Base-by-base conservation (phyloP, 1,284 basidiomycete species). In the Malassezia cuniculi region DNA sequence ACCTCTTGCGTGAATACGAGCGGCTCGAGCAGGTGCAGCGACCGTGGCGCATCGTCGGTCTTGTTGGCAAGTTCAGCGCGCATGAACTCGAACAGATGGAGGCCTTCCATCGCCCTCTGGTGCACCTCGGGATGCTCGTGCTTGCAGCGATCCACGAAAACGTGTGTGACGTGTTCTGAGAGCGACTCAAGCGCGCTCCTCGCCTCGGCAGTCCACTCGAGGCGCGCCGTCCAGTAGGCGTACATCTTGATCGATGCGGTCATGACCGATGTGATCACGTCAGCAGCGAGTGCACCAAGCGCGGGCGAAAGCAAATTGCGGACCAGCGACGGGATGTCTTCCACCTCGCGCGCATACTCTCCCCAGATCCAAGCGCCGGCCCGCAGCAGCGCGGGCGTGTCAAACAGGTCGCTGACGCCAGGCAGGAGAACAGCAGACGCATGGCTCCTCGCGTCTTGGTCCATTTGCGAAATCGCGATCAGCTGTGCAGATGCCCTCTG, bases 361-460 rank as follows among this genome's bases (percentile, higher is more conserved):
- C 89, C 89, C 53, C 83, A 85, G 50, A 94, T 82, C 82, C 84
- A 94, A 1, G 85, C 85, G 5, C 85, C 86, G 2, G 87, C 89
- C 73, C 82, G 84, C 1, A 94, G 70, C 6, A 90, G 75, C 51
- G 89, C 84, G 15, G 46, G 34, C 17, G 44, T 31, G 1, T 78
- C 75, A 56, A 81, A 85, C 41, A 63, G 77, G 72, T 27, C 76
- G 73, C 50, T 54, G 8, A 77, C 75, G 6, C 15, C 25, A 1
- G 21, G 7, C 20, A 41, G 18, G 11, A 28, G 28, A n/a, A 18
- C 11, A 11, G n/a, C n/a, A n/a, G n/a, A n/a, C n/a, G n/a, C n/a
- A n/a, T n/a, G n/a, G n/a, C 12, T 19, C 36, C 15, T 35, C 31
- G 12, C 25, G 17, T 27, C 7, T 10, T n/a, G 39, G 3, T 38